These are phyloP conservation scores for Trichoderma semiorbis DNA, from an alignment of 2,329 filamentous ascomycete species.

Conservation along the genomic window DNA sequence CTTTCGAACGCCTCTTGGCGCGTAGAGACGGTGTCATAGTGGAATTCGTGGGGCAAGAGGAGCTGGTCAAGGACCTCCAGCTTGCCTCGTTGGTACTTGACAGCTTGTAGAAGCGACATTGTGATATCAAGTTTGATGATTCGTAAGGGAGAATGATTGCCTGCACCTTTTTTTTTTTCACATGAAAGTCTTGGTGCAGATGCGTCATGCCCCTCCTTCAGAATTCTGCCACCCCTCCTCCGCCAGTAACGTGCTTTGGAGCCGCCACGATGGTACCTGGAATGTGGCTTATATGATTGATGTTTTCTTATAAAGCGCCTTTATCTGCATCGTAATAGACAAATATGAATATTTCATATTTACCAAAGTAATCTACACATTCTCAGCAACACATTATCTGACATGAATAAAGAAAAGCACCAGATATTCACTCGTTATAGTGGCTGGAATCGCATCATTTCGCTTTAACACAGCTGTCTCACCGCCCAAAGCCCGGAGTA, in stretches of 20 bases:
- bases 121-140: background rate
- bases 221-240: conserved; percentile 32
- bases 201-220: conserved; percentile 24
- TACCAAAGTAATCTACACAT: background rate
- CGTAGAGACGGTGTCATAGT: conserved; percentile 69
- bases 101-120: conserved; percentile 67
- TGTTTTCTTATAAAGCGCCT: background rate
- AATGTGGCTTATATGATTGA: background rate
- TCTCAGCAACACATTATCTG: background rate
- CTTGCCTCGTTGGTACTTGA: conserved; percentile 69
- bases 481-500: conserved; percentile 30
- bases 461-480: background rate
- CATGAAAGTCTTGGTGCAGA: conserved; percentile 1
- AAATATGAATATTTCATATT: background rate
- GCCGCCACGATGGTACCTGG: background rate
- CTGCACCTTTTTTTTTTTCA: background rate
- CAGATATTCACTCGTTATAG: background rate
- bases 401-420: background rate
- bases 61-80: conserved; percentile 80
- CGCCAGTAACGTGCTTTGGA: background rate
- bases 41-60: conserved; percentile 73
- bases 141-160: background rate
- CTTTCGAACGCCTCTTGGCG: conserved; percentile 76
- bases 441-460: background rate
- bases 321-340: background rate